Base-by-base conservation (phyloP, 768 basidiomycete species). In the Porphyrellus cyaneotinctus region DNA sequence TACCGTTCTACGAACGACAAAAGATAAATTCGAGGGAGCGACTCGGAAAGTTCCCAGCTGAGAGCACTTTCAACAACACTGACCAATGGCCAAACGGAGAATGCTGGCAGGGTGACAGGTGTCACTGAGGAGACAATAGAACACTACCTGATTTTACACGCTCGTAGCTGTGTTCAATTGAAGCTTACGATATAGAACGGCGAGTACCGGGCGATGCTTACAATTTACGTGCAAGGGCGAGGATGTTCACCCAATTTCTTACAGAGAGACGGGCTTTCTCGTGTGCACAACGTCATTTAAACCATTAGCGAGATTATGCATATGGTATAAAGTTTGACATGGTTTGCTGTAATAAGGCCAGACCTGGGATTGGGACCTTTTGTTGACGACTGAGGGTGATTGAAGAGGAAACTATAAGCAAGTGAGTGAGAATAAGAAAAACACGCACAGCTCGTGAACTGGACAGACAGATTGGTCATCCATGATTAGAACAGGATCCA, bases 391-490 rank as follows among this genome's bases (percentile, higher is more conserved):
- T 69, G 48, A 6, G 6, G 48, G n/a, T 6, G 31, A 33, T 26
- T 43, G n/a, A 3, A 39, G 5, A 6, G 15, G 11, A 33, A 4
- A 13, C 6, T 42, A 43, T 24, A 43, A 54, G 52, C 8, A 20
- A 17, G 9, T 26, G 14, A 10, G 22, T 0, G 26, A 31, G 7
- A 28, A 18, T 13, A 20, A 38, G 20, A 20, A n/a, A 9, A 0
- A 36, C 1, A 64, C 76, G 64, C 64, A 85, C 85, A 87, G 65
- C 57, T 86, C 84, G 45, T 74, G 81, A 20, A 86, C 84, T 86
- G 54, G 9, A 20, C 2, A 52, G 39, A 22, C 36, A 43, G 22
- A 46, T n/a, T n/a, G n/a, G n/a, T n/a, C n/a, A n/a, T 41, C n/a
- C 30, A 12, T 22, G 50, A 56, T 54, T 15, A 59, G 53, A 44